Percentiles rank a stretch among this genome's conserved stretches.
phyloP scores from a whole-genome alignment of 2,329 filamentous ascomycete species.

The Apiospora malaysiana region DNA sequence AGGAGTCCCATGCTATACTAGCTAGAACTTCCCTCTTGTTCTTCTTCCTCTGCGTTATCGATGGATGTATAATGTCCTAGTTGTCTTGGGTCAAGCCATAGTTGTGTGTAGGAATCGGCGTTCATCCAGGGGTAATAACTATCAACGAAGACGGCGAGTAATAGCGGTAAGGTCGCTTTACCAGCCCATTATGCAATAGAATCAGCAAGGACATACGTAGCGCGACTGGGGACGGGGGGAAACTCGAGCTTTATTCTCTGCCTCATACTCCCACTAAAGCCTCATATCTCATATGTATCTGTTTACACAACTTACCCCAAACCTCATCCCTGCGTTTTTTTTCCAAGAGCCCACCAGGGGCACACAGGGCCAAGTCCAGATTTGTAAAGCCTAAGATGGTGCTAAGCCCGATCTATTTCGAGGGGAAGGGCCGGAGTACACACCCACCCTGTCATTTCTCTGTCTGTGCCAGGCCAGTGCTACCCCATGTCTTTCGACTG shows the following conservation, averaged over 20 bases:
- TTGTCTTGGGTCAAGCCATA: background rate
- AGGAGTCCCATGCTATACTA: background rate
- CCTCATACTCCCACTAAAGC: background rate
- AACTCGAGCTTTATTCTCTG: background rate
- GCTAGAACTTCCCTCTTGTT: background rate
- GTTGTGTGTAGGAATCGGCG: background rate
- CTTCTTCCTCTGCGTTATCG: background rate
- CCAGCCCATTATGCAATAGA: background rate
- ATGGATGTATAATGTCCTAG: background rate
- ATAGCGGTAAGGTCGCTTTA: background rate
- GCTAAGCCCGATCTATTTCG: constrained; percentile 12
- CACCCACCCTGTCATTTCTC: background rate
- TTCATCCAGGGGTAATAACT: background rate
- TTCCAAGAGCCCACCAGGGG: background rate
- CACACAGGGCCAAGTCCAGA: background rate
- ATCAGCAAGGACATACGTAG: background rate
- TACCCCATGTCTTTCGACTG: background rate
- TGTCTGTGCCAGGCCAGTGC: background rate
- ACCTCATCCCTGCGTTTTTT: background rate
- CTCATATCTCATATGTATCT: background rate
- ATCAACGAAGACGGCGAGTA: background rate
- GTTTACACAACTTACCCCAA: background rate
- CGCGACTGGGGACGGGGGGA: background rate
- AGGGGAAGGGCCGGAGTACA: constrained; percentile 3
- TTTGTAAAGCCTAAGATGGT: background rate